Percentiles rank a stretch among this genome's conserved stretches.
These are phyloP conservation scores for Chrysosporium keratinophilum DNA, from an alignment of 2,329 filamentous ascomycete species.

Conservation along the genomic window DNA sequence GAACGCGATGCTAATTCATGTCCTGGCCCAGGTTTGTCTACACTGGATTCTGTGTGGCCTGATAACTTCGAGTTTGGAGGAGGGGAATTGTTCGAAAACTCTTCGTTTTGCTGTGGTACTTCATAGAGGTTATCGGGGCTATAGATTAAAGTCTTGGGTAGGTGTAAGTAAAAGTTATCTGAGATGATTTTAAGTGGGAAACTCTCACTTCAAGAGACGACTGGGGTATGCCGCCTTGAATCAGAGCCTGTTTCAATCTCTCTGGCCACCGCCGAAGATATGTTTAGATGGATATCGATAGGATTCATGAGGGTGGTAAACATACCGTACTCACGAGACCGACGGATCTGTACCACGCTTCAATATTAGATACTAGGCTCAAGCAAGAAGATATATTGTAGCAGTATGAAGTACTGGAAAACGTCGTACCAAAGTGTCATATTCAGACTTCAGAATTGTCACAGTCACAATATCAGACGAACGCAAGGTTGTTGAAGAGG, in stretches of 20 bases:
- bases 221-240: conserved; percentile 41
- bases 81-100: neutral
- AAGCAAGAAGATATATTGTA: conserved; percentile 3
- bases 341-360: conserved; percentile 19
- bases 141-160: conserved; percentile 13
- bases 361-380: neutral
- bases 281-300: conserved; percentile 1
- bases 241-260: conserved; percentile 40
- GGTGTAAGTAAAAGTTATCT: conserved; percentile 16
- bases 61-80: neutral
- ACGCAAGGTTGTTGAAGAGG: conserved; percentile 2
- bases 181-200: conserved; percentile 2
- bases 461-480: conserved; percentile 36
- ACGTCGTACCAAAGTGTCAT: conserved; percentile 45
- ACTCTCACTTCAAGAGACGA: conserved; percentile 40
- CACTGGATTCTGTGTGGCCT: neutral
- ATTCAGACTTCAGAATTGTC: conserved; percentile 50
- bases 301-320: neutral
- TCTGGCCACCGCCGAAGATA: conserved; percentile 24
- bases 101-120: neutral
- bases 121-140: conserved; percentile 5
- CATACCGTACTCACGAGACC: conserved; percentile 24
- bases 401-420: conserved; percentile 20
- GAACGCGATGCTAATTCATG: neutral
- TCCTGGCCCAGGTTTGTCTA: neutral